phyloP scores from a whole-genome alignment of 768 basidiomycete species.

The Podaxis pistillaris region DNA sequence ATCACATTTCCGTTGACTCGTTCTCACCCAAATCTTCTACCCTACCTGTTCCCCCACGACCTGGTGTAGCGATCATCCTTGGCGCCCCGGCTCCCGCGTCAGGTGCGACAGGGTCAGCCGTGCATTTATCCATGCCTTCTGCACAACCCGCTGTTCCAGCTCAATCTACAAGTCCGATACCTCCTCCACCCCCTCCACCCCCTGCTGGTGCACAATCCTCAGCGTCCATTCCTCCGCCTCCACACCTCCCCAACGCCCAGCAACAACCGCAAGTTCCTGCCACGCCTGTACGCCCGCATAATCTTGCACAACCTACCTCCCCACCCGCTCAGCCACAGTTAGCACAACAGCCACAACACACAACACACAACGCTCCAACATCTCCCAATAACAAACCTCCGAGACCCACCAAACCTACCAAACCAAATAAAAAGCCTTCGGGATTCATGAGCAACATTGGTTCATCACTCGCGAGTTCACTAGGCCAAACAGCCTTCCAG shows the following conservation, averaged over 20 bases:
- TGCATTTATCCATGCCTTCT: background rate
- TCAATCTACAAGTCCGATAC: background rate
- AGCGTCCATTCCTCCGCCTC: background rate
- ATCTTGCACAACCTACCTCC: background rate
- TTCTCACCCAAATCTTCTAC: background rate
- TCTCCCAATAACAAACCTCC: background rate
- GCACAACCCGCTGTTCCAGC: background rate
- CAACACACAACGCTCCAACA: background rate
- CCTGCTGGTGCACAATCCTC: background rate
- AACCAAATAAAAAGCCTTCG: constrained; percentile 1
- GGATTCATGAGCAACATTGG: background rate
- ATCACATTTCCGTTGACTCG: background rate
- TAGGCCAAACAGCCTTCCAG: constrained; percentile 1
- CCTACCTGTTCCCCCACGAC: background rate
- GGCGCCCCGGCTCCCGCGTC: background rate
- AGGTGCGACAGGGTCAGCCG: background rate
- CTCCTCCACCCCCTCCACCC: background rate
- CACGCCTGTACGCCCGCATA: background rate
- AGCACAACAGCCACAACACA: background rate
- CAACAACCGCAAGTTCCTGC: background rate
- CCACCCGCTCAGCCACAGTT: background rate
- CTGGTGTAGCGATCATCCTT: background rate
- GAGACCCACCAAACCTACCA: constrained; percentile 6
- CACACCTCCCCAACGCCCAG: background rate
- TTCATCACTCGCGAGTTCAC: background rate